Percentiles rank a stretch among this genome's conserved stretches.
These are phyloP conservation scores for Arthroderma sp. DNA, from an alignment of 2,329 filamentous ascomycete genomes.

Conservation along the genomic window DNA sequence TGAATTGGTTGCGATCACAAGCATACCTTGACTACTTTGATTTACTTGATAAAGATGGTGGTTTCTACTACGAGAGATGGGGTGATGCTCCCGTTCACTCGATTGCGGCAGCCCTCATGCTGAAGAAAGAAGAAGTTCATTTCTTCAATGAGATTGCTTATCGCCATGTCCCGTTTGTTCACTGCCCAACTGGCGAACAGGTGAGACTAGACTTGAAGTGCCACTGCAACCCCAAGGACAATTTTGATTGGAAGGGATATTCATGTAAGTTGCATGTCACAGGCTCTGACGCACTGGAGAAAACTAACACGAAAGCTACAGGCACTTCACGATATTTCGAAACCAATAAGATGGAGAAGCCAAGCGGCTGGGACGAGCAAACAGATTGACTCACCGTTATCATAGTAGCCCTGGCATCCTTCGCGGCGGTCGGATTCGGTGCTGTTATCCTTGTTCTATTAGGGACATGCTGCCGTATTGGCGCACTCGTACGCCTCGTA, in stretches of 20 bases:
- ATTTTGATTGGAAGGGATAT: slow-evolving; percentile 99
- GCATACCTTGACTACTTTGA: slow-evolving; percentile 87
- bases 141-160: slow-evolving; percentile 99
- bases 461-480: too few relatives aligned
- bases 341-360: slow-evolving; percentile 66
- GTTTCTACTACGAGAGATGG: slow-evolving; percentile 99
- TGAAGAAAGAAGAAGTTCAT: slow-evolving; percentile 88
- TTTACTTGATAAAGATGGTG: slow-evolving; percentile 73
- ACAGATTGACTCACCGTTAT: slow-evolving; percentile 10
- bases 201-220: slow-evolving; percentile 73
- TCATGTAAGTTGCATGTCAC: slow-evolving; percentile 55
- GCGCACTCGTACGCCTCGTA: too few relatives aligned
- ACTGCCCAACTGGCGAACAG: slow-evolving; percentile 87
- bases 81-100: slow-evolving; percentile 95
- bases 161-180: slow-evolving; percentile 94
- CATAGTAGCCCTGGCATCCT: neutral
- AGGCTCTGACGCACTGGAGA: too few relatives aligned
- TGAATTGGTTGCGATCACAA: slow-evolving; percentile 83
- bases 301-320: slow-evolving; percentile 21
- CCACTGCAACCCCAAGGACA: slow-evolving; percentile 87
- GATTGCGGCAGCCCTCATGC: slow-evolving; percentile 76
- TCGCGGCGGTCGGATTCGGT: neutral
- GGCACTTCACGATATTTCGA: slow-evolving; percentile 81
- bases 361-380: slow-evolving; percentile 62
- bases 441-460: too few relatives aligned